These are phyloP conservation scores for Septoria petroselini DNA, from an alignment of 2,329 filamentous ascomycete genomes.

Conservation along the genomic window DNA sequence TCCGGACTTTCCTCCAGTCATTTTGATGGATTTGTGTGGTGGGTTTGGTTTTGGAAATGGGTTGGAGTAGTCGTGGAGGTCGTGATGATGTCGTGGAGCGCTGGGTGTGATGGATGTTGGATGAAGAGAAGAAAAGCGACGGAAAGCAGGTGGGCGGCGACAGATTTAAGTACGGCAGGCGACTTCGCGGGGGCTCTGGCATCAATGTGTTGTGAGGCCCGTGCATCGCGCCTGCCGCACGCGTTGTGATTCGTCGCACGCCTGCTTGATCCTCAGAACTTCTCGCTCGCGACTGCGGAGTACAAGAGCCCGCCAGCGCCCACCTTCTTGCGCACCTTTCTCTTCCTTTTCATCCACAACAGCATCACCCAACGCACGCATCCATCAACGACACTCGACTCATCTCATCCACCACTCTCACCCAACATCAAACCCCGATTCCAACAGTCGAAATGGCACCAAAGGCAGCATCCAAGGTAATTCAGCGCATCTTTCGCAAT, in stretches of 20 bases:
- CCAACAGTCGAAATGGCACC: constrained; percentile 74
- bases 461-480: constrained; percentile 83
- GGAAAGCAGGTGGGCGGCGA: constrained; percentile 19
- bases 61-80: constrained; percentile 33
- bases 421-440: constrained; percentile 32
- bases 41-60: constrained; percentile 29
- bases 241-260: not conserved
- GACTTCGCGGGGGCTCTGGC: constrained; percentile 10
- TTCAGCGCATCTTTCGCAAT: constrained; percentile 11
- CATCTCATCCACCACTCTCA: constrained; percentile 35
- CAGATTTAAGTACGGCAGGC: constrained; percentile 19
- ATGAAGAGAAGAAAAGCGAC: constrained; percentile 35
- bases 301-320: constrained; percentile 12
- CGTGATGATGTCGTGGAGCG: constrained; percentile 23
- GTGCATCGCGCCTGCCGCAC: constrained; percentile 16
- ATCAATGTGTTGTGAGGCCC: constrained; percentile 17
- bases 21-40: constrained; percentile 64
- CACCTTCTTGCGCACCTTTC: constrained; percentile 20
- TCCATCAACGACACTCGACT: constrained; percentile 34
- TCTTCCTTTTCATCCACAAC: constrained; percentile 41
- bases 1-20: constrained; percentile 99
- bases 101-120: constrained; percentile 40
- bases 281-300: constrained; percentile 10
- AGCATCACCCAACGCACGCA: constrained; percentile 29
- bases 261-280: constrained; percentile 4